Evolutionary conservation across 495 filamentous ascomycete genomes (phyloP).

Genomic region (Hypoxylon rickii): DNA sequence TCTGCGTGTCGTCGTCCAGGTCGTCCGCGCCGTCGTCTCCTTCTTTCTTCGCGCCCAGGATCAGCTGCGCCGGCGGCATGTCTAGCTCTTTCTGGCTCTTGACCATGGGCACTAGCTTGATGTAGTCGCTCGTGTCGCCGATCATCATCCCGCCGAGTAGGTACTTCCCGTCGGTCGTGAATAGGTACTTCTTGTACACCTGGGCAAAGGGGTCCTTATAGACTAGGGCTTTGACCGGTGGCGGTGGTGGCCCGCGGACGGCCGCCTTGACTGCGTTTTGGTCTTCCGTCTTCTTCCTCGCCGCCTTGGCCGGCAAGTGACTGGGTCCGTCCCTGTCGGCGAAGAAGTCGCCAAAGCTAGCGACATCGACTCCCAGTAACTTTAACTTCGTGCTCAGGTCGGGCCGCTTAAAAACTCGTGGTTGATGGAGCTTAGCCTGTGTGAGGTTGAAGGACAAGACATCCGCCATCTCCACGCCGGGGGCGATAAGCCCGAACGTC

Average conservation of each 20-base stretch:
- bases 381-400: constrained; percentile 96
- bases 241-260: constrained; percentile 58
- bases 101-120: constrained; percentile 93
- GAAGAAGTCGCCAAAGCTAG: constrained; percentile 96
- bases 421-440: constrained; percentile 72
- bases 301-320: constrained; percentile 63
- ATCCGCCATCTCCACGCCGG: constrained; percentile 96
- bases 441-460: constrained; percentile 94
- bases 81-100: constrained; percentile 85
- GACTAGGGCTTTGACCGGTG: constrained; percentile 80
- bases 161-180: constrained; percentile 90
- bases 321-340: constrained; percentile 88
- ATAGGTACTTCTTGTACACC: constrained; percentile 97
- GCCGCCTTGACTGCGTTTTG: constrained; percentile 52
- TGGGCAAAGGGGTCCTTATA: constrained; percentile 93
- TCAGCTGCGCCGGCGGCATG: constrained; percentile 84
- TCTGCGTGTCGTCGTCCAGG: constrained; percentile 79
- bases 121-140: constrained; percentile 91
- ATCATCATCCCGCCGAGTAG: constrained; percentile 98
- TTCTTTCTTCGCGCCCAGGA: constrained; percentile 77
- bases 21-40: constrained; percentile 67
- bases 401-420: constrained; percentile 76
- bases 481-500: constrained; percentile 92
- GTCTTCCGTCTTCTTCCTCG: constrained; percentile 43
- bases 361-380: constrained; percentile 90